Evolutionary conservation across 1,284 basidiomycete species (phyloP), one percentile per base, ranked within the genome.

Genomic region (Cerrena zonata): DNA sequence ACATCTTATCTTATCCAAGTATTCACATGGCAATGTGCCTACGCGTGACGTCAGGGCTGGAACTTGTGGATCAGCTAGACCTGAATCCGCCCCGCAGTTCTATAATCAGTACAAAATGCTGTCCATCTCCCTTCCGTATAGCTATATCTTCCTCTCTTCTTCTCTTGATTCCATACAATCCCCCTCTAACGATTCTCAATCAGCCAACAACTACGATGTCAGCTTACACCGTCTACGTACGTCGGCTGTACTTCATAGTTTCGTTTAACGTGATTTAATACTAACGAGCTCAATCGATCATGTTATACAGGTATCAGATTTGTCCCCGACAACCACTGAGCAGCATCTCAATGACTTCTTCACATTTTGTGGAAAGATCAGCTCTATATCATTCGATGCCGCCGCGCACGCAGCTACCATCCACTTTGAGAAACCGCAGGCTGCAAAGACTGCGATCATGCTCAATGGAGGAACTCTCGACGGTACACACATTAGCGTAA

Each of bases 401-500:
- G 59, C 48, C 15, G 56, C 59, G 23, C 59, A 66, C 24, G 63
- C 63, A 2, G 88, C 89, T 4, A 71, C 70, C 18, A 76, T 92
- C 54, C 65, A 78, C 50, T 92, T 91, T 59, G 84, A 87, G 65
- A 90, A 90, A 67, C 71, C 80, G 13, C 80, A 80, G 12, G 86
- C 90, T 1, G 89, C 84, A 7, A 84, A 84, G 66, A 92, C 90
- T 0, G 89, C 90, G 4, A 65, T 88, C 38, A 88, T 90, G 84
- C 71, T 91, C 46, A 84, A 86, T 60, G 88, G 82, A 19, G 87
- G 87, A 2, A 74, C 77, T 24, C 75, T 92, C 30, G 84, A 86
- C 51, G 81, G 81, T 23, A 61, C 74, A 2, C 72, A 70, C 3
- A 70, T 92, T 37, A 62, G 65, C 3, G 87, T 92, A 40, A 77